Evolutionary conservation across 768 basidiomycete species (phyloP), one percentile per base, ranked within the genome.

Genomic region (Termitomyces sp.): DNA sequence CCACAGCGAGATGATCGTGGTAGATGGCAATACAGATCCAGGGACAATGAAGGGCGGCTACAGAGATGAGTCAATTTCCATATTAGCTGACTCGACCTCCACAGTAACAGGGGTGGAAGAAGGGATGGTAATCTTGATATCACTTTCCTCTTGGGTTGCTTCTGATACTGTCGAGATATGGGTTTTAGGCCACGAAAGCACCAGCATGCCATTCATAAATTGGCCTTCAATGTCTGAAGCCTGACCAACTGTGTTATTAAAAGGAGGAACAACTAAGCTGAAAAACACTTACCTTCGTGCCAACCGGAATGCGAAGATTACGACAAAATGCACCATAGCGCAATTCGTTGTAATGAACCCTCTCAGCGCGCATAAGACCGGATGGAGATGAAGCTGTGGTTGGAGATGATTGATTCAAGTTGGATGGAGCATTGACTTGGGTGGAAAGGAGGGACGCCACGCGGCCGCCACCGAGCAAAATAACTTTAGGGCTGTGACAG

Each of bases 321-420:
- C 78, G 72, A 9, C 68, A 67, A 59, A 81, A 81, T n/a, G 61
- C 59, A 6, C 79, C 79, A 54, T 74, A 79, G 10, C 78, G 71
- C 18, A 81, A 62, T 47, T 81, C 79, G 14, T 74, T 60, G 29
- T 60, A 60, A 26, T 42, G 48, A 4, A 52, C 41, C 46, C 59
- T 59, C 22, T 53, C 55, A n/a, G 61, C 51, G 0, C 47, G 46
- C 7, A 46, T 27, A 27, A 26, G 36, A 8, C 43, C 36, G 10
- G 39, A 12, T 16, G 50, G 37, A 22, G 50, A 20, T 29, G 57
- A 3, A 39, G n/a, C 13, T 31, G 26, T 24, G 0, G 34, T 37
- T 20, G 14, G 22, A 29, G 48, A 32, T 2, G n/a, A 22, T 18
- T 46, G 55, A 3, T 12, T 29, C 18, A 4, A 16, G 4, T 42